Percentiles rank a stretch among this genome's conserved stretches.
Evolutionary conservation across 805 yeast species (phyloP).

Genomic region (Lipomyces orientalis): DNA sequence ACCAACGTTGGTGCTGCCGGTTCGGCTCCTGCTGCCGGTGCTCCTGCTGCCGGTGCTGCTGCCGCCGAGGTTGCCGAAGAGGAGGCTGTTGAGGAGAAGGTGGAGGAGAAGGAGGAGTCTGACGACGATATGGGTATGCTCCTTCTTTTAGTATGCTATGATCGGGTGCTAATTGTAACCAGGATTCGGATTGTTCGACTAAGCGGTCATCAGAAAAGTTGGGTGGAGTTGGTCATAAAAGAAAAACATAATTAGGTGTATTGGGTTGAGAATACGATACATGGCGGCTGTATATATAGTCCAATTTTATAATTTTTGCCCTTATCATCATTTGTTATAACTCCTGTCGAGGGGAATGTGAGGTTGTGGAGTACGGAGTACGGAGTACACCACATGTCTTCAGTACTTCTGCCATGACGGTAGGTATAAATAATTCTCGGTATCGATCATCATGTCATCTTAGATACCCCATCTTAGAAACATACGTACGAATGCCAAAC

Average conservation of each 20-base stretch:
- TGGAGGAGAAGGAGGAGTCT: constrained; percentile 40
- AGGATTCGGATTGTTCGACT: constrained; percentile 69
- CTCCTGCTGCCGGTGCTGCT: constrained; percentile 67
- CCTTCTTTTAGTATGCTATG: not conserved
- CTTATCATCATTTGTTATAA: not conserved
- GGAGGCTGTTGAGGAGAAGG: constrained; percentile 39
- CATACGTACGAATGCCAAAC: not conserved
- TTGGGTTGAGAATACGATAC: not conserved
- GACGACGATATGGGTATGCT: constrained; percentile 79
- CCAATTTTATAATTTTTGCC: not conserved
- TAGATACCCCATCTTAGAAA: not conserved
- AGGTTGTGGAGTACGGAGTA: not conserved
- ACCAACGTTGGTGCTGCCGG: constrained; percentile 73
- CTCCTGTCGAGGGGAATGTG: not conserved
- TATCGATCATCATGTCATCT: not conserved
- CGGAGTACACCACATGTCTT: no score
- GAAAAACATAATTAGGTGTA: not conserved
- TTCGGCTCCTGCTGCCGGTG: constrained; percentile 74
- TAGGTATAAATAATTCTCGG: not conserved
- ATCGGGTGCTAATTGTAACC: constrained; percentile 13
- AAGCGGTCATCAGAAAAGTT: constrained; percentile 42
- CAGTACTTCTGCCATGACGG: not conserved
- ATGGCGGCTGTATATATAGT: not conserved
- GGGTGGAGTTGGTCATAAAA: not conserved
- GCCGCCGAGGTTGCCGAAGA: constrained; percentile 38